phyloP scores from a whole-genome alignment of 108 stramenopile species.

The Epithemia pelagica region DNA sequence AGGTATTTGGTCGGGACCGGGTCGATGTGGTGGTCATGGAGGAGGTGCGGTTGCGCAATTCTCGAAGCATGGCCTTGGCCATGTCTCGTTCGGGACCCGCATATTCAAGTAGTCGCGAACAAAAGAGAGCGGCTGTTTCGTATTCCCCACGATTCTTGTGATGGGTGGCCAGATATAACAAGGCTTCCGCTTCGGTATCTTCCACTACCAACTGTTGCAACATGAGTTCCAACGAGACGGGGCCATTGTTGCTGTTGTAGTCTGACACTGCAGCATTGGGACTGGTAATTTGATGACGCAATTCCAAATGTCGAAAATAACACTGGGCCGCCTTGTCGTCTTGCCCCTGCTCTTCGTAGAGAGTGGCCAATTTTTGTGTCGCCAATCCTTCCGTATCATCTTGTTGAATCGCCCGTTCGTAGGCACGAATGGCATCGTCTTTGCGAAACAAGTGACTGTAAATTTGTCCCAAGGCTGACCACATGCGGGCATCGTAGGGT shows the following conservation, averaged over 20 bases:
- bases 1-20: too few species aligned
- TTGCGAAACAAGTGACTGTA: constrained; percentile 63
- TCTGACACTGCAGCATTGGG: constrained; percentile 22
- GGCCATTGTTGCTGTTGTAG: constrained; percentile 7
- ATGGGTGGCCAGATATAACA: constrained; percentile 81
- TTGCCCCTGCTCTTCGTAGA: constrained; percentile 36
- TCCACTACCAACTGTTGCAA: constrained; percentile 69
- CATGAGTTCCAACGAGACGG: constrained; percentile 46
- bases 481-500: constrained; percentile 97
- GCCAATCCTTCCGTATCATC: constrained; percentile 92
- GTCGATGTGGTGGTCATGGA: too few species aligned
- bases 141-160: constrained; percentile 72
- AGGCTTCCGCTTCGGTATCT: constrained; percentile 82
- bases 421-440: constrained; percentile 82
- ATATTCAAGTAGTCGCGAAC: constrained; percentile 84
- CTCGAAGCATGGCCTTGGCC: constrained; percentile 86
- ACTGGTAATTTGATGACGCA: constrained; percentile 59
- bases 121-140: constrained; percentile 70
- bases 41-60: constrained; percentile 59
- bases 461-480: constrained; percentile 93
- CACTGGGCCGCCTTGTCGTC: constrained; percentile 86
- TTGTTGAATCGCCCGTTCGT: constrained; percentile 83
- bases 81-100: constrained; percentile 93
- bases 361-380: constrained; percentile 82
- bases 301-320: constrained; percentile 81